These are phyloP conservation scores for Mycena venus DNA, from an alignment of 768 basidiomycete species.

Conservation along the genomic window DNA sequence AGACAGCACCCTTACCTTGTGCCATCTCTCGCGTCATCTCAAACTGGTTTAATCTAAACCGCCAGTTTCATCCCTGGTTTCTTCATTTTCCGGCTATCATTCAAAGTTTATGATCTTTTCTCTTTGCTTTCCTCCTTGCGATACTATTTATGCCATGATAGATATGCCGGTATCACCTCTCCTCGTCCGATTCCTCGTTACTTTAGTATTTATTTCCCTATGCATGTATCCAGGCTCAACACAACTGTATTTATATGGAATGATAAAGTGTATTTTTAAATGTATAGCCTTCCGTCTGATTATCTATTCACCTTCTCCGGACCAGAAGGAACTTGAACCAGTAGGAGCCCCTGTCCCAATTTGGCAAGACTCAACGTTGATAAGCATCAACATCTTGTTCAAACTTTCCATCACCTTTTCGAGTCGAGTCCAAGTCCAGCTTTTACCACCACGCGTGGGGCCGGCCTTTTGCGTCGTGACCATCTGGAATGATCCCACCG, in stretches of 20 bases:
- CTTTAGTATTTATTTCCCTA: slow-evolving; percentile 8
- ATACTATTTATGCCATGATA: neutral
- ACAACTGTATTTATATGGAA: slow-evolving; percentile 8
- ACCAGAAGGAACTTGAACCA: neutral
- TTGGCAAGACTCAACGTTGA: neutral
- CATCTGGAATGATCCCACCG: no score
- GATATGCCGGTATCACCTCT: neutral
- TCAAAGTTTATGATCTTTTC: neutral
- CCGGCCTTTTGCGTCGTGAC: no score
- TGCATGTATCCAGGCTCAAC: neutral
- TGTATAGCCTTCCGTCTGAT: neutral
- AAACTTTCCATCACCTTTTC: no score
- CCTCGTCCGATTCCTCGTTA: neutral
- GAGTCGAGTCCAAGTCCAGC: no score
- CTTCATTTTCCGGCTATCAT: neutral
- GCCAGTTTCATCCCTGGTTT: slow-evolving; percentile 13
- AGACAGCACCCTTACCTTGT: slow-evolving; percentile 12
- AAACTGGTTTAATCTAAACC: neutral
- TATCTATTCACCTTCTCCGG: neutral
- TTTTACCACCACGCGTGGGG: no score
- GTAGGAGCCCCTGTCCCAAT: slow-evolving; percentile 1
- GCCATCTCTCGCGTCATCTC: neutral
- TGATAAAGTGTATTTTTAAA: slow-evolving; percentile 1
- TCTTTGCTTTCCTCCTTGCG: neutral
- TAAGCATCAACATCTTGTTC: neutral